These are phyloP conservation scores for Chondrus crispus DNA, from an alignment of 23 red algal species.

Conservation along the genomic window DNA sequence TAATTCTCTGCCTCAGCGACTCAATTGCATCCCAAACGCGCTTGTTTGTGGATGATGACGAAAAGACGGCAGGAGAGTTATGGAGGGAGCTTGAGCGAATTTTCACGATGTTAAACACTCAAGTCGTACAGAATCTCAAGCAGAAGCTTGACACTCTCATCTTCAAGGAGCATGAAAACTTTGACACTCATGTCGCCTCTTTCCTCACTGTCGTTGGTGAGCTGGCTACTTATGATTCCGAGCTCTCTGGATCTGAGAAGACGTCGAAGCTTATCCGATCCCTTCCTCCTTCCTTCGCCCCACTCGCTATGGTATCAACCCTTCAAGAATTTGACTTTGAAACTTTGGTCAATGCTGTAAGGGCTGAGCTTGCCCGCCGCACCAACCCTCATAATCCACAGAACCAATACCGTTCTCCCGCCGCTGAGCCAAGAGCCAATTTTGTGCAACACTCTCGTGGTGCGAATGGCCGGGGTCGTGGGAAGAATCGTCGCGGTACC, in stretches of 20 bases:
- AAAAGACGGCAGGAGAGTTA: background rate
- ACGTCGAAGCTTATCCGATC: background rate
- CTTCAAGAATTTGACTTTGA: background rate
- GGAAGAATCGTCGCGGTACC: too few relatives aligned
- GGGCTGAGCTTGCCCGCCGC: background rate
- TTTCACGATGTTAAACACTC: background rate
- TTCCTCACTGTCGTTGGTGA: background rate
- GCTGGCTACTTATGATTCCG: background rate
- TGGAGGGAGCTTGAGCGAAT: background rate
- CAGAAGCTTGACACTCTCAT: background rate
- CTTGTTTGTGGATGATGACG: constrained; percentile 13
- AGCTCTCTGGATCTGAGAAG: background rate
- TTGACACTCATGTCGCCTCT: background rate
- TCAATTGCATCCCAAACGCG: too few relatives aligned
- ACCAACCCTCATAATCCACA: background rate
- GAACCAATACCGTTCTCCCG: too few relatives aligned
- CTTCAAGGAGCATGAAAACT: background rate
- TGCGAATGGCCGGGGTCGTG: too few relatives aligned
- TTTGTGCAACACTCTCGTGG: too few relatives aligned
- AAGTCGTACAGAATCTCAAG: background rate
- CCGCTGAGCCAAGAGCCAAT: too few relatives aligned
- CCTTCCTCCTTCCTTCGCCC: background rate
- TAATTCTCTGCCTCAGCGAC: too few relatives aligned
- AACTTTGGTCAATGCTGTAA: background rate
- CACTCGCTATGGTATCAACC: background rate